Evolutionary conservation across 192 early-diverging fungal genomes (phyloP).

Genomic region (Entomortierella lignicola): DNA sequence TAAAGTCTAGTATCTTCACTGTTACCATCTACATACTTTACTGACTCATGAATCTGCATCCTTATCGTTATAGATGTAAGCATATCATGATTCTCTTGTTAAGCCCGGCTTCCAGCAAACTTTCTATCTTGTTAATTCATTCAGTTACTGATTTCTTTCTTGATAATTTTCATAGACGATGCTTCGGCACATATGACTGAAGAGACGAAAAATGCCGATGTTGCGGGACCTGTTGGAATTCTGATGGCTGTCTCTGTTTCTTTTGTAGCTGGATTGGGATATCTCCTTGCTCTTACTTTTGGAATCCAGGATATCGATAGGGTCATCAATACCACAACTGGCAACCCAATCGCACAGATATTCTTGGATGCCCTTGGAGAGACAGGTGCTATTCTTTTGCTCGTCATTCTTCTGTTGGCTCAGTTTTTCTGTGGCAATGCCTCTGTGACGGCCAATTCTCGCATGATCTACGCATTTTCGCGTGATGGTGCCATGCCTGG

Average conservation of each 20-base stretch:
- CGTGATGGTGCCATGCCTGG: conserved; percentile 62
- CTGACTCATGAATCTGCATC: too few species aligned
- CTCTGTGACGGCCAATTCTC: conserved; percentile 52
- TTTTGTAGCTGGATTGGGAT: conserved; percentile 53
- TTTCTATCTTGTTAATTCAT: too few species aligned
- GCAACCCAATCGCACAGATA: conserved; percentile 54
- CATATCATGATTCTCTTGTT: neutral
- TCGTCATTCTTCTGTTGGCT: conserved; percentile 54
- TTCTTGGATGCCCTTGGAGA: conserved; percentile 52
- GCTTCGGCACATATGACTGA: conserved; percentile 60
- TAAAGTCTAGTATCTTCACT: too few species aligned
- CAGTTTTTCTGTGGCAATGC: conserved; percentile 60
- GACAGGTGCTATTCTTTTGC: conserved; percentile 42
- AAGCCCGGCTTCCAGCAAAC: too few species aligned
- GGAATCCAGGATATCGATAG: conserved; percentile 59
- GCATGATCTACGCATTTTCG: conserved; percentile 62
- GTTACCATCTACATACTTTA: too few species aligned
- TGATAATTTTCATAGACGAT: conserved; percentile 27
- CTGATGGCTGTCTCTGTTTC: conserved; percentile 56
- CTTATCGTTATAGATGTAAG: neutral
- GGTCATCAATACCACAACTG: conserved; percentile 25
- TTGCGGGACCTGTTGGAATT: conserved; percentile 60
- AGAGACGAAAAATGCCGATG: conserved; percentile 59
- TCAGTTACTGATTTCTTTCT: too few species aligned
- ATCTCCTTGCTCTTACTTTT: conserved; percentile 57